A percentile compares a stretch with the other conserved stretches of the same genome.
Conservation (phyloP, 768 basidiomycete species). For the Termitomyces sp. region DNA sequence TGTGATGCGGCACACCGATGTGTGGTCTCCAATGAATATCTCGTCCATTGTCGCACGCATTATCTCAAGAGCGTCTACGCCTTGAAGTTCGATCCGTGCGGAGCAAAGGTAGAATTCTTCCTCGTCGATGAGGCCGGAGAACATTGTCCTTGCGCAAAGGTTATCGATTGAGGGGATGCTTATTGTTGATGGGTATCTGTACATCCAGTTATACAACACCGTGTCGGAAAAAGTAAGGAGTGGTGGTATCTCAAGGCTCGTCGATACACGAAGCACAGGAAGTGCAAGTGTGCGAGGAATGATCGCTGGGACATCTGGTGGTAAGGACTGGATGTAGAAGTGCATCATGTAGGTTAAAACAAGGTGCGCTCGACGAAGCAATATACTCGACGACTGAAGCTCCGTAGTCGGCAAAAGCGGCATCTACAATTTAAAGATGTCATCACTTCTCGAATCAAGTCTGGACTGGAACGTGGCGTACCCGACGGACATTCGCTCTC, state of each 20-base stretch:
- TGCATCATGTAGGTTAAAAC: constrained; percentile 74
- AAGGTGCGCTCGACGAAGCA: constrained; percentile 68
- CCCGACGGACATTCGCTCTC: constrained; percentile 40
- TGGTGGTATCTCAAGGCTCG: constrained; percentile 76
- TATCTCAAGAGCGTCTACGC: constrained; percentile 78
- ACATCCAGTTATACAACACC: constrained; percentile 83
- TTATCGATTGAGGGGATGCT: constrained; percentile 51
- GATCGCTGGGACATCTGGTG: constrained; percentile 42
- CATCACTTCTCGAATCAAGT: neutral
- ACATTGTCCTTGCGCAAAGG: constrained; percentile 60
- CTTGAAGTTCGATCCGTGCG: constrained; percentile 81
- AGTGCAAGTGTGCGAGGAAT: constrained; percentile 72
- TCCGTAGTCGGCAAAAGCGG: constrained; percentile 43
- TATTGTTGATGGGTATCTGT: constrained; percentile 28
- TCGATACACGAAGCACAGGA: constrained; percentile 70
- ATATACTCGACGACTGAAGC: constrained; percentile 46
- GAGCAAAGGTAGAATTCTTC: constrained; percentile 86
- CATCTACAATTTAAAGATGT: constrained; percentile 33
- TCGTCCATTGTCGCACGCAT: constrained; percentile 90
- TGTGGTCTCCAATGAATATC: constrained; percentile 71
- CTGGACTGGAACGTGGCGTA: constrained; percentile 20
- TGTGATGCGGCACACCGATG: constrained; percentile 59
- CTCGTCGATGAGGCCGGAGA: constrained; percentile 80
- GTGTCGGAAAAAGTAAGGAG: constrained; percentile 89
- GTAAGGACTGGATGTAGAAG: constrained; percentile 70